Evolutionary conservation across 148 eudicot genomes (phyloP), one percentile per base, ranked within the genome.

Genomic region (Vaccinium vitisidaea): DNA sequence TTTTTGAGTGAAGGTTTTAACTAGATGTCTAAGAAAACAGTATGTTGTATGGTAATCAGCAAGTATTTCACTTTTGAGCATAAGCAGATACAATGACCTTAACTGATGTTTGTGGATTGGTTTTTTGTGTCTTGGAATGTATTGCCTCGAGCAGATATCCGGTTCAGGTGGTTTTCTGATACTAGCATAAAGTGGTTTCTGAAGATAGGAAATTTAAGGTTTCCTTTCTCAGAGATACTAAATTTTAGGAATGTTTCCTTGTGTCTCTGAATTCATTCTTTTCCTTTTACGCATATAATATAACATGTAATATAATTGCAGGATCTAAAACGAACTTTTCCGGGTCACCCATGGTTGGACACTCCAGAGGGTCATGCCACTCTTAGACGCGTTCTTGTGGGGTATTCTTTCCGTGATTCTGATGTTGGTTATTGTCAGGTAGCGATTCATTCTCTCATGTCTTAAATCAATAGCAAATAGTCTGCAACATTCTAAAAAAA

Each of bases 351-450:
- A 15, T 97, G 97, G 95, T 88, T 97, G 89, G 99, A 97, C 89
- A 95, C 98, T 39, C 90, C 91, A n/a, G 98, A 92, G 80, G 98
- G 99, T 13, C 99, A 95, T 90, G 95, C 98, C 86, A 88, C 99
- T 71, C 96, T 97, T 19, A 91, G 98, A 74, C 99, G 96, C 46
- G 94, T 97, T 86, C 99, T 97, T 89, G 98, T 97, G 82, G 99
- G 88, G 23, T 97, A 97, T 89, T 97, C 98, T 32, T 97, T 97
- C 88, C 95, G 99, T 27, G 98, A 97, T 90, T 97, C 95, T 77
- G 94, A 95, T 77, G 99, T 97, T 89, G 99, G 99, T 87, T 97
- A 97, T 79, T 97, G 99, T 91, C 99, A 97, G 98, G 99, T 94
- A 43, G 25, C 74, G n/a, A 84, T 83, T 81, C 54, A 82, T 58